Conservation (phyloP, 257 asterid species). For the Echites panduratus region DNA sequence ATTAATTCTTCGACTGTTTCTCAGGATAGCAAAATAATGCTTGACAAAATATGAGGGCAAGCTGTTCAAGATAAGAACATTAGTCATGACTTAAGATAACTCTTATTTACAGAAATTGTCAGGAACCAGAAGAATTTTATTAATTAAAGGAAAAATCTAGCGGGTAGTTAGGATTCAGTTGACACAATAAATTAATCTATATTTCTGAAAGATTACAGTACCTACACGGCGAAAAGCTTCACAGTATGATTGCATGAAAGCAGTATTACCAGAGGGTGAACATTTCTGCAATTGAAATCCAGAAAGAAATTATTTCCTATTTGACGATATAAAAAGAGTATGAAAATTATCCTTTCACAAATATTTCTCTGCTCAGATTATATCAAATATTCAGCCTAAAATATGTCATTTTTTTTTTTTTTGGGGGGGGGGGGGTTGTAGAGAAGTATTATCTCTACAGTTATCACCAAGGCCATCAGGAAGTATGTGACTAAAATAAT, state of each 20-base stretch:
- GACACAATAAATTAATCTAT: background rate
- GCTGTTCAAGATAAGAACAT: background rate
- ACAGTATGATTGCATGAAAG: background rate
- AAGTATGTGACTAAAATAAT: background rate
- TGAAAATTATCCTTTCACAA: background rate
- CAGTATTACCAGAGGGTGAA: background rate
- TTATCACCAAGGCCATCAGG: background rate
- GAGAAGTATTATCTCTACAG: background rate
- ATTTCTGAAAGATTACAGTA: background rate
- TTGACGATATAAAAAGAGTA: background rate
- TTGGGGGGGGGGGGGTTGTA: background rate
- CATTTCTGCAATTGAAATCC: slow-evolving; percentile 1
- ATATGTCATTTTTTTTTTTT: background rate
- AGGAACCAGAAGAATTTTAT: too few relatives aligned
- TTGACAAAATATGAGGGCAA: background rate
- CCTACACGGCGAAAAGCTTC: background rate
- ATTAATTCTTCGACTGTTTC: background rate
- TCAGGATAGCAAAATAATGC: background rate
- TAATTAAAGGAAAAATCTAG: background rate
- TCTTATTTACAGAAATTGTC: background rate
- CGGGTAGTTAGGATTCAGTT: background rate
- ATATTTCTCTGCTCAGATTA: too few relatives aligned
- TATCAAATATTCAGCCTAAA: background rate
- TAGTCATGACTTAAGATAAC: background rate
- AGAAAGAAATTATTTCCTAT: background rate